Evolutionary conservation across 2,329 filamentous ascomycete genomes (phyloP), one percentile per base, ranked within the genome.

Genomic region (Aureobasidium sp.): DNA sequence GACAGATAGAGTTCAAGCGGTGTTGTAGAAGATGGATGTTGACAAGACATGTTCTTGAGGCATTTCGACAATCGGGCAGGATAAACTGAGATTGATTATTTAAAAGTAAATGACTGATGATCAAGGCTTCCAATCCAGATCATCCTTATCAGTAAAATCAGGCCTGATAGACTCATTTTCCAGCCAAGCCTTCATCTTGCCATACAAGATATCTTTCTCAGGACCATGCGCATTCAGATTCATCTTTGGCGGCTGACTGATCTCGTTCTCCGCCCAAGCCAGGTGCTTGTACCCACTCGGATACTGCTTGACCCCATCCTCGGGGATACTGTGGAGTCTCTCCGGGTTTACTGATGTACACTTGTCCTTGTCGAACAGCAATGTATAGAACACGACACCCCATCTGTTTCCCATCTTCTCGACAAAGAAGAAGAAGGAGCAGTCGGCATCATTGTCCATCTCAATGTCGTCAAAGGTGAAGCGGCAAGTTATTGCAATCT

Each of bases 331-430:
- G 35, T 64, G 64, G 3, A 54, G 57, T 8, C 48, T 37, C 11
- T 63, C 58, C 3, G 61, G 63, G 19, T 64, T 62, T 1, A 64
- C 63, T 0, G 63, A 58, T 7, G 59, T 29, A 40, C 64, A 64
- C 59, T 60, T 77, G 64, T 76, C 75, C 52, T 74, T 75, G 63
- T 76, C 70, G 44, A 70, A 70, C n/a, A 79, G 68, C 42, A 66
- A 44, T 24, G 63, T 65, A 35, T 60, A 65, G 42, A 62, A 59
- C 14, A 53, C 60, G 11, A 65, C 58, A 29, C 63, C 64, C 64
- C 64, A 66, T 42, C 44, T 56, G 14, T 49, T 49, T 40, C 58
- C 40, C n/a, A 63, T 59, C 57, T 64, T 64, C 27, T 63, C 61
- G 53, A 65, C 17, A 27, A 66, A 60, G 59, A 66, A 66, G 45